Percentiles rank a stretch among this genome's conserved stretches.
These are phyloP conservation scores for Chlorophyllum brunneum DNA, from an alignment of 768 basidiomycete species.

Conservation along the genomic window DNA sequence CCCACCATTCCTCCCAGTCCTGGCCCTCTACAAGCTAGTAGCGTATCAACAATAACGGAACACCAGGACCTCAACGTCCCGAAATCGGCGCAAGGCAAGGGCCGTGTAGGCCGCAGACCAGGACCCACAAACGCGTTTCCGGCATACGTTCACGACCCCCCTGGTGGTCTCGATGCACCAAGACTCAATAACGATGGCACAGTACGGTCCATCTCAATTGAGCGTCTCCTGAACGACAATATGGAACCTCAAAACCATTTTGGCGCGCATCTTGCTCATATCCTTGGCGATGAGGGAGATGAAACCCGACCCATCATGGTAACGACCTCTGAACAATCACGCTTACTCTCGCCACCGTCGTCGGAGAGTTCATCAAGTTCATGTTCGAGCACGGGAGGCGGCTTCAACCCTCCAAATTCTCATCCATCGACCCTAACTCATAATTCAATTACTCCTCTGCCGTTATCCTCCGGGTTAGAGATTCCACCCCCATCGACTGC, in stretches of 20 bases:
- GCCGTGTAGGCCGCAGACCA: neutral
- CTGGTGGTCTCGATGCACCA: neutral
- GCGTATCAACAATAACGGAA: neutral
- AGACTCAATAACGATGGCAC: neutral
- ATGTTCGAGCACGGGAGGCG: neutral
- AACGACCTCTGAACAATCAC: neutral
- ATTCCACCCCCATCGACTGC: constrained; percentile 11
- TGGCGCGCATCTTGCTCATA: neutral
- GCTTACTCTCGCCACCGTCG: neutral
- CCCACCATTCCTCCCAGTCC: constrained; percentile 13
- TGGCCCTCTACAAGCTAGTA: neutral
- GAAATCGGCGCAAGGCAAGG: neutral
- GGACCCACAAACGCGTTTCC: neutral
- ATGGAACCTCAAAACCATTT: constrained; percentile 3
- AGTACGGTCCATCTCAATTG: constrained; percentile 4
- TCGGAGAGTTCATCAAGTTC: neutral
- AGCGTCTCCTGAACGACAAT: no score
- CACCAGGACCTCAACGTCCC: neutral
- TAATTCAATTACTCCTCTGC: constrained; percentile 13
- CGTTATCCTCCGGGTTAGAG: constrained; percentile 11
- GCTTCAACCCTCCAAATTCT: neutral
- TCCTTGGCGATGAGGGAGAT: neutral
- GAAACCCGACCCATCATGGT: neutral
- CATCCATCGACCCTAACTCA: neutral
- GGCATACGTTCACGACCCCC: neutral